phyloP scores from a whole-genome alignment of 495 filamentous ascomycete species.

The Evansstolkia leycettana region DNA sequence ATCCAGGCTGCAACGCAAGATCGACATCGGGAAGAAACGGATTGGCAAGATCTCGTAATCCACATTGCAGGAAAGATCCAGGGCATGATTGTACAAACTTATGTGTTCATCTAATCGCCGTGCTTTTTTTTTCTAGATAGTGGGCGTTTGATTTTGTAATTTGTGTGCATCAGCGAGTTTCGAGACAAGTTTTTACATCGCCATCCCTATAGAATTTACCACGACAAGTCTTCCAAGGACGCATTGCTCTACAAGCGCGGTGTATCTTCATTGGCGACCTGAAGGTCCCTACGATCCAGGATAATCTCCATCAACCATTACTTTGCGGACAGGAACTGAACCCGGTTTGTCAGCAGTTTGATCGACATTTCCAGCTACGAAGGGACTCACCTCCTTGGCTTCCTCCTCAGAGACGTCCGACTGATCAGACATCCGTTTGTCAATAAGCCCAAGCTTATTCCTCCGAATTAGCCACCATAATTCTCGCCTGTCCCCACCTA shows the following conservation, averaged over 20 bases:
- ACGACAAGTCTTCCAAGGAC: too few relatives aligned
- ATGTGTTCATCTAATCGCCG: too few relatives aligned
- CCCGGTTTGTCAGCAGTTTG: conserved; percentile 4
- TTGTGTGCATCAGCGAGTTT: too few relatives aligned
- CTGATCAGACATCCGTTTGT: conserved; percentile 41
- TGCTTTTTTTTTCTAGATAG: too few relatives aligned
- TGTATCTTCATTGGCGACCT: too few relatives aligned
- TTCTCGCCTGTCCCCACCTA: conserved; percentile 73
- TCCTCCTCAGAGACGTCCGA: conserved; percentile 57
- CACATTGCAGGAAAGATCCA: too few relatives aligned
- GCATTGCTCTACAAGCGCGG: too few relatives aligned
- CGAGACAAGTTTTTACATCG: too few relatives aligned
- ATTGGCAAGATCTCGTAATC: conserved; percentile 58
- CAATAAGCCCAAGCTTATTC: conserved; percentile 62
- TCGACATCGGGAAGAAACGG: conserved; percentile 71
- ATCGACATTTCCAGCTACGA: background rate
- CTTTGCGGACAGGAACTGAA: conserved; percentile 19
- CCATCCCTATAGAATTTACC: too few relatives aligned
- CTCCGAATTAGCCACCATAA: conserved; percentile 68
- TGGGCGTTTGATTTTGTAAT: too few relatives aligned
- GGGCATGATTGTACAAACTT: too few relatives aligned
- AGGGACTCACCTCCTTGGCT: conserved; percentile 42
- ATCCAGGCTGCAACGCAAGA: conserved; percentile 54
- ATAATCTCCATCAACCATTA: conserved; percentile 3
- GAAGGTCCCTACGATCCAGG: too few relatives aligned